A percentile compares a stretch with the other conserved stretches of the same genome.
phyloP scores from a whole-genome alignment of 306 rosid genomes.

The Cucumis melo region DNA sequence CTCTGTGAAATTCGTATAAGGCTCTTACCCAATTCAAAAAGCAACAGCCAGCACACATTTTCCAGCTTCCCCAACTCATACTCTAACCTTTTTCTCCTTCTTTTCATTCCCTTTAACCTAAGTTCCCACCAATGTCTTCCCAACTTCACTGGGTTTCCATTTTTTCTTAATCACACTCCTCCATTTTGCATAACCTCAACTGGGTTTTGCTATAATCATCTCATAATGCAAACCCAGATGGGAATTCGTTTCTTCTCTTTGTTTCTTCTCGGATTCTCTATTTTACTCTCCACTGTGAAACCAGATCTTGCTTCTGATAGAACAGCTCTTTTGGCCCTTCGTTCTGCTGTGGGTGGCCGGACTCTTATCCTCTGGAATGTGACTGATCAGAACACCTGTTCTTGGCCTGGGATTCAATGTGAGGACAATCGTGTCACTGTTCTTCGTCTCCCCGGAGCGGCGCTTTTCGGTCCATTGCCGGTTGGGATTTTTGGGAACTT shows the following conservation, averaged over 20 bases:
- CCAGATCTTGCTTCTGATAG: constrained; percentile 39
- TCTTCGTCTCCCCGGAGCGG: constrained; percentile 32
- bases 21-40: constrained; percentile 10
- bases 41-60: constrained; percentile 9
- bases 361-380: constrained; percentile 31
- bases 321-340: constrained; percentile 26
- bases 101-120: not conserved
- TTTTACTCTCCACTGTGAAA: constrained; percentile 9
- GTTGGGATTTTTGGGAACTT: constrained; percentile 25
- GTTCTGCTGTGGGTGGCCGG: constrained; percentile 34
- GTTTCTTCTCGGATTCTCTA: not conserved
- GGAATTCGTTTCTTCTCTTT: not conserved
- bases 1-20: constrained; percentile 7
- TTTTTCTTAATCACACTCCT: not conserved
- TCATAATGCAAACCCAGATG: constrained; percentile 12
- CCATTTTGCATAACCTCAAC: not conserved
- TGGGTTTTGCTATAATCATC: constrained; percentile 6
- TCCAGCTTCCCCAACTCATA: constrained; percentile 16
- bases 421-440: constrained; percentile 22
- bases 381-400: constrained; percentile 14
- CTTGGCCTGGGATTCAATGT: constrained; percentile 33
- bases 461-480: constrained; percentile 25
- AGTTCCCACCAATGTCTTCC: constrained; percentile 7
- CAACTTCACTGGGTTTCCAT: not conserved
- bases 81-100: not conserved